phyloP scores from a whole-genome alignment of 2,329 filamentous ascomycete genomes.

The Ceratocystiopsis minuta region DNA sequence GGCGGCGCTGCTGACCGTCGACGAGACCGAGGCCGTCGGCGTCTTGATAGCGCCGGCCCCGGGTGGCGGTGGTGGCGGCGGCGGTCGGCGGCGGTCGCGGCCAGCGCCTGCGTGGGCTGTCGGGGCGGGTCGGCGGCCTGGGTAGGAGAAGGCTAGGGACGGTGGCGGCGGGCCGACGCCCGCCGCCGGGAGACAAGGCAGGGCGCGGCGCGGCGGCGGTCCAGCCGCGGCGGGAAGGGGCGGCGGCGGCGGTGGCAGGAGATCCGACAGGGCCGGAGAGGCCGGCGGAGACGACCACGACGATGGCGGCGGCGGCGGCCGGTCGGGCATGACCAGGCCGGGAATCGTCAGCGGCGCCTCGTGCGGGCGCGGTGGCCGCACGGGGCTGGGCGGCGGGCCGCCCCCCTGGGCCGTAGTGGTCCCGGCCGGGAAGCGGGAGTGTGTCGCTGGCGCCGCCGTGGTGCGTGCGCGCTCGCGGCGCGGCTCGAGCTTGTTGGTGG shows the following conservation, averaged over 20 bases:
- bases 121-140: too few relatives aligned
- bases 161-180: too few relatives aligned
- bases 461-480: conserved; percentile 10
- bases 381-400: conserved; percentile 13
- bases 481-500: conserved; percentile 19
- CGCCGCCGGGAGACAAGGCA: too few relatives aligned
- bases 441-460: neutral
- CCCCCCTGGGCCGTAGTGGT: too few relatives aligned
- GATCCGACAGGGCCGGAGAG: too few relatives aligned
- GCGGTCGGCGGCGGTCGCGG: conserved; percentile 13
- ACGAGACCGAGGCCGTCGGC: conserved; percentile 1
- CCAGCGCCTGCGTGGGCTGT: too few relatives aligned
- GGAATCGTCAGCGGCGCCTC: conserved; percentile 20
- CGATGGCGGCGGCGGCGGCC: conserved; percentile 2
- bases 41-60: neutral
- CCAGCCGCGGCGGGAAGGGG: conserved; percentile 1
- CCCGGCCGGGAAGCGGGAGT: too few relatives aligned
- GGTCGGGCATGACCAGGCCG: conserved; percentile 14
- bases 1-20: conserved; percentile 1
- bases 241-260: neutral
- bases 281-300: too few relatives aligned
- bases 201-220: conserved; percentile 9
- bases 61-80: neutral
- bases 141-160: too few relatives aligned
- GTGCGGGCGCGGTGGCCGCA: conserved; percentile 19